phyloP scores from a whole-genome alignment of 371 early-diverging fungal genomes.

The Mortierella sp. region DNA sequence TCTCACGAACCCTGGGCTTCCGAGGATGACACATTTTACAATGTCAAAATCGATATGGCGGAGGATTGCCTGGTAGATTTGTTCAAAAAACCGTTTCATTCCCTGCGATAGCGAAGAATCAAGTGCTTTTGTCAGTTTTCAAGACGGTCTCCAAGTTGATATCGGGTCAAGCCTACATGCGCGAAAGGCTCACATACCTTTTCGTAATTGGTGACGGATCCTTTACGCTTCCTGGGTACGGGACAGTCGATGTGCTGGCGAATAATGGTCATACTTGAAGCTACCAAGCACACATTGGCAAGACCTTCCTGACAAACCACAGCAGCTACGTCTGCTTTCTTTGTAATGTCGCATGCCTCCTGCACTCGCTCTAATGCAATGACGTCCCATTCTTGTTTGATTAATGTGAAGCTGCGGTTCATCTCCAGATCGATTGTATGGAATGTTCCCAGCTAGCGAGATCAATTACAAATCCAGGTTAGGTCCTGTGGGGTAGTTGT shows the following conservation, averaged over 20 bases:
- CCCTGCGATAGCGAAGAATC: slow-evolving; percentile 58
- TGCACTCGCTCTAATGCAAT: slow-evolving; percentile 90
- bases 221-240: slow-evolving; percentile 93
- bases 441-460: slow-evolving; percentile 85
- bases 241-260: slow-evolving; percentile 91
- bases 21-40: slow-evolving; percentile 92
- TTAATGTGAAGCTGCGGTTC: slow-evolving; percentile 87
- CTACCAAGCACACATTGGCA: slow-evolving; percentile 93
- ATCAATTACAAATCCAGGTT: neutral
- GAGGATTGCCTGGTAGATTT: slow-evolving; percentile 87
- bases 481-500: neutral
- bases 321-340: slow-evolving; percentile 94
- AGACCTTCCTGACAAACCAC: slow-evolving; percentile 96
- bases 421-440: slow-evolving; percentile 96
- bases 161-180: neutral
- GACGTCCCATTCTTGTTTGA: slow-evolving; percentile 93
- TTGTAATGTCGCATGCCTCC: slow-evolving; percentile 90
- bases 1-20: slow-evolving; percentile 94
- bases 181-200: slow-evolving; percentile 64
- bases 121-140: neutral
- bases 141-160: neutral
- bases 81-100: slow-evolving; percentile 86
- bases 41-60: slow-evolving; percentile 89
- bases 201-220: slow-evolving; percentile 88
- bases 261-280: slow-evolving; percentile 95